Conservation (phyloP, 306 rosid genomes). For the Rubus parviflorus region DNA sequence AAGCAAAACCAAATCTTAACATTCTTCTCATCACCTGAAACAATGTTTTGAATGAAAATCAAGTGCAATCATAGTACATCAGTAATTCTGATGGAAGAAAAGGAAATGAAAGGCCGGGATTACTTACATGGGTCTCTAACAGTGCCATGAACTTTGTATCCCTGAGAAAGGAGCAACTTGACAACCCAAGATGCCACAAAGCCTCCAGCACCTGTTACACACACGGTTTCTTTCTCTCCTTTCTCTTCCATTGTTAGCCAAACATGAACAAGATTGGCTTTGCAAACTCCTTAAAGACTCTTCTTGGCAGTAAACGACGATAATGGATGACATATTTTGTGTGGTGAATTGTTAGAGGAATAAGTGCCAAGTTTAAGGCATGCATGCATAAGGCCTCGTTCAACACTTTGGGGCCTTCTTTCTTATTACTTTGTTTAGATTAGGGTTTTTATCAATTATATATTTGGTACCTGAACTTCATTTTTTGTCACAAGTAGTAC, state of each 20-base stretch:
- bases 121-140: slow-evolving; percentile 11
- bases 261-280: background rate
- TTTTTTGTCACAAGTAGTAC: no score
- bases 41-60: background rate
- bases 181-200: background rate
- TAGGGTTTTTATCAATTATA: no score
- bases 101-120: no score
- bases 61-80: background rate
- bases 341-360: background rate
- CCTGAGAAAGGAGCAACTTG: background rate
- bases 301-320: background rate
- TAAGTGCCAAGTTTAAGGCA: background rate
- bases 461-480: no score
- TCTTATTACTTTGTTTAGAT: no score
- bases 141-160: slow-evolving; percentile 4
- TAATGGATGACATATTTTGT: background rate
- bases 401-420: background rate
- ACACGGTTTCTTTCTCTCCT: background rate
- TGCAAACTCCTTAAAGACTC: background rate
- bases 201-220: background rate
- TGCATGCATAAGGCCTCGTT: background rate
- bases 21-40: slow-evolving; percentile 14
- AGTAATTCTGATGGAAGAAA: background rate
- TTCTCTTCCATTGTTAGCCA: background rate
- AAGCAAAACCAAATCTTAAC: no score